phyloP scores from a whole-genome alignment of 139 green algal genomes.

The Diplosphaera chodatii region DNA sequence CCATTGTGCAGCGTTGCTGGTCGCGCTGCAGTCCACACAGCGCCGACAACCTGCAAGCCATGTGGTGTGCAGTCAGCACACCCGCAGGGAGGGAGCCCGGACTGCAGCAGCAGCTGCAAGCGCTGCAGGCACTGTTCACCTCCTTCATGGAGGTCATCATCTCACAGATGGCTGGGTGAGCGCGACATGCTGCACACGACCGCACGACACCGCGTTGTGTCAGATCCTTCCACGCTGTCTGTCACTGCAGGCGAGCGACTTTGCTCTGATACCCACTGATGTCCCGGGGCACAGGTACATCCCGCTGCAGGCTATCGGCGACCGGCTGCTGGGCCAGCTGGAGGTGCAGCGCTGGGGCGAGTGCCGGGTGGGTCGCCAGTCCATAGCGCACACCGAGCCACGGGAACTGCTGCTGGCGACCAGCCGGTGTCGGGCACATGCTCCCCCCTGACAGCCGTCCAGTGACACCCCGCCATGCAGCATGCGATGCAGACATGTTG shows the following conservation, averaged over 20 bases:
- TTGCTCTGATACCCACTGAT: no score
- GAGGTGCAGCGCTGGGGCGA: background rate
- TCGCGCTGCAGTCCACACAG: no score
- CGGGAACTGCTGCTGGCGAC: no score
- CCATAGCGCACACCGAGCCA: no score
- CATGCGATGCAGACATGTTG: background rate
- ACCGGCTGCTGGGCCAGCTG: conserved; percentile 25
- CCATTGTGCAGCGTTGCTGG: background rate
- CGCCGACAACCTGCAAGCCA: no score
- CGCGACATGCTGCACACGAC: no score
- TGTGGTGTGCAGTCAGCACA: background rate
- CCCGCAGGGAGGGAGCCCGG: background rate
- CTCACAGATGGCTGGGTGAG: conserved; percentile 26
- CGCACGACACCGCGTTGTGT: no score
- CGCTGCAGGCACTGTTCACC: conserved; percentile 29
- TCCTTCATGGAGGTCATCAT: conserved; percentile 46
- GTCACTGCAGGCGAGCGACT: no score
- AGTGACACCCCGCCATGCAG: no score
- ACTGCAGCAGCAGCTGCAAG: conserved; percentile 6
- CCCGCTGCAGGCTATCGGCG: conserved; percentile 31
- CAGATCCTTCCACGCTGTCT: no score
- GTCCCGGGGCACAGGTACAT: conserved; percentile 16
- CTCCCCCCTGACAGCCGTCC: no score
- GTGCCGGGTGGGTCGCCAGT: background rate
- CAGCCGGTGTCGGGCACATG: no score